phyloP scores from a whole-genome alignment of 2,329 filamentous ascomycete genomes.

The Teratosphaeria destructans region DNA sequence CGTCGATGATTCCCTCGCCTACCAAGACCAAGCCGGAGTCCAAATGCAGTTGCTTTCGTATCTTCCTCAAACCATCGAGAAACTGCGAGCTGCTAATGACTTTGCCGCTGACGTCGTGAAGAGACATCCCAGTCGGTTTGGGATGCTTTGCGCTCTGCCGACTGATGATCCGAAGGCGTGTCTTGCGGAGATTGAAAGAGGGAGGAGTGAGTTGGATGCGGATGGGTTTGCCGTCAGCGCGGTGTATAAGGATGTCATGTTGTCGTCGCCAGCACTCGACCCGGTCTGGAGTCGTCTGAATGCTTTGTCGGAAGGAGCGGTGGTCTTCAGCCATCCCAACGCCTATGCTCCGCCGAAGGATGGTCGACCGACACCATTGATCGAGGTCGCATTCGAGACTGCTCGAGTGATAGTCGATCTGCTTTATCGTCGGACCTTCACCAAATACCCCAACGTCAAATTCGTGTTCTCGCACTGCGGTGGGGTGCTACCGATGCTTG shows the following conservation, averaged over 20 bases:
- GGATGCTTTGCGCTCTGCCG: conserved; percentile 1
- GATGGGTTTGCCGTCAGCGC: not conserved
- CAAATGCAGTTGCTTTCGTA: conserved; percentile 1
- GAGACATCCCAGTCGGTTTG: not conserved
- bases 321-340: conserved; percentile 1
- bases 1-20: not conserved
- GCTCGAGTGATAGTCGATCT: not conserved
- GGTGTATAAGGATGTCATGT: not conserved
- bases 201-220: not conserved
- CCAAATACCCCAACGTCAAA: not conserved
- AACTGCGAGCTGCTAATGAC: not conserved
- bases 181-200: not conserved
- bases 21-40: conserved; percentile 1
- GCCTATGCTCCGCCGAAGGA: not conserved
- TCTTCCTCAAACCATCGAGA: conserved; percentile 1
- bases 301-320: not conserved
- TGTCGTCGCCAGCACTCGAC: not conserved
- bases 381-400: not conserved
- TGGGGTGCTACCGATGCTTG: not conserved
- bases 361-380: not conserved
- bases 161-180: not conserved
- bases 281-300: not conserved
- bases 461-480: conserved; percentile 2
- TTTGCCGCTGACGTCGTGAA: not conserved
- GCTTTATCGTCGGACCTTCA: conserved; percentile 1